A percentile compares a stretch with the other conserved stretches of the same genome.
Conservation (phyloP, 768 basidiomycete species). For the Boletus pseudo-olivaceus region DNA sequence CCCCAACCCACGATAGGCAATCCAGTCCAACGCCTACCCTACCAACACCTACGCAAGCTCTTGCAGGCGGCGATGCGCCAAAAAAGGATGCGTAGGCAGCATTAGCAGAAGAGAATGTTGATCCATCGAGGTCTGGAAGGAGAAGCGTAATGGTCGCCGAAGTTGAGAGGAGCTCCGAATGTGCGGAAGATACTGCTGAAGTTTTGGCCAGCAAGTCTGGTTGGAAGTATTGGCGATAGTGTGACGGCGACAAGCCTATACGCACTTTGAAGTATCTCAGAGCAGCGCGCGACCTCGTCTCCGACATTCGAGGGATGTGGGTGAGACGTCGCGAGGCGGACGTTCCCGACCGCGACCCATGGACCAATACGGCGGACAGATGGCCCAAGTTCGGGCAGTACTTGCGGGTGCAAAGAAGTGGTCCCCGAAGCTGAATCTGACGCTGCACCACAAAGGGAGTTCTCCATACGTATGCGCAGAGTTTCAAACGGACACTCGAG, state of each 20-base stretch:
- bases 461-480: constrained; percentile 8
- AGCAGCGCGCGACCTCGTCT: constrained; percentile 70
- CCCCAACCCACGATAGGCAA: constrained; percentile 61
- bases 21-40: constrained; percentile 66
- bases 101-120: constrained; percentile 73
- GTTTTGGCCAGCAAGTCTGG: constrained; percentile 52
- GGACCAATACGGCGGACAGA: constrained; percentile 36
- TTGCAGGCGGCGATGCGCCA: constrained; percentile 86
- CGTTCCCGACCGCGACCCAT: constrained; percentile 72
- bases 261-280: constrained; percentile 59
- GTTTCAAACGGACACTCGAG: constrained; percentile 36
- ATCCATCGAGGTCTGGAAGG: constrained; percentile 67
- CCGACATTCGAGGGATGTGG: constrained; percentile 58
- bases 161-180: constrained; percentile 13
- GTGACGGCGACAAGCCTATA: background rate
- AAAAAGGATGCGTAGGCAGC: constrained; percentile 76
- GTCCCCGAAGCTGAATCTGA: background rate
- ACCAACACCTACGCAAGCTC: constrained; percentile 88
- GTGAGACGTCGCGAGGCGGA: constrained; percentile 31
- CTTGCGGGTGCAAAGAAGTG: background rate
- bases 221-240: background rate
- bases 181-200: constrained; percentile 35
- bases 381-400: constrained; percentile 4
- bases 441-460: constrained; percentile 4
- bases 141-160: constrained; percentile 73